Conservation (phyloP, 306 rosid species). For the Citrullus amarus region DNA sequence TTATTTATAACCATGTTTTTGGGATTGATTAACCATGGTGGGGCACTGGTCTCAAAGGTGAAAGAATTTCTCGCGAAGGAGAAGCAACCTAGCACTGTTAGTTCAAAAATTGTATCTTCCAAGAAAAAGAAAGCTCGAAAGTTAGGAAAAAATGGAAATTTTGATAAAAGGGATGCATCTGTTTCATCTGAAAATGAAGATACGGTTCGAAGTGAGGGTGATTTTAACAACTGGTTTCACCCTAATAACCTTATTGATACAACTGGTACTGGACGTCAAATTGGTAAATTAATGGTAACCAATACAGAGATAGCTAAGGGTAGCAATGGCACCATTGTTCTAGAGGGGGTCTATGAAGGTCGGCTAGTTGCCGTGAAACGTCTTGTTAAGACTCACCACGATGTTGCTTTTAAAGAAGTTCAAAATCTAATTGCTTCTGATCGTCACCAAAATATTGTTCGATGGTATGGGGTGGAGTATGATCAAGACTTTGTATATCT, state of each 20-base stretch:
- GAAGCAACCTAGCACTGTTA: slow-evolving; percentile 14
- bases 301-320: slow-evolving; percentile 74
- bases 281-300: slow-evolving; percentile 61
- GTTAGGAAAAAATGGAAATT: slow-evolving; percentile 19
- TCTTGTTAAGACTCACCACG: slow-evolving; percentile 66
- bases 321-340: slow-evolving; percentile 71
- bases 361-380: slow-evolving; percentile 80
- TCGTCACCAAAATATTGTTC: slow-evolving; percentile 51
- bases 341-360: slow-evolving; percentile 67
- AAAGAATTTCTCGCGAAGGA: slow-evolving; percentile 15
- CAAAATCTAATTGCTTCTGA: slow-evolving; percentile 74
- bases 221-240: slow-evolving; percentile 11
- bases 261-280: slow-evolving; percentile 20
- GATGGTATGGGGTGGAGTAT: slow-evolving; percentile 78
- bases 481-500: slow-evolving; percentile 78
- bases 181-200: slow-evolving; percentile 23
- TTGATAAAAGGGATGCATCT: slow-evolving; percentile 24
- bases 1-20: slow-evolving; percentile 18
- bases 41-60: slow-evolving; percentile 13
- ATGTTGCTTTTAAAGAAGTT: slow-evolving; percentile 63
- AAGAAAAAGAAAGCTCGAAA: slow-evolving; percentile 43
- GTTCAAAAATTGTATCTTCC: slow-evolving; percentile 26
- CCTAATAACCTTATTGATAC: slow-evolving; percentile 15
- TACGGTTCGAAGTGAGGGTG: slow-evolving; percentile 6
- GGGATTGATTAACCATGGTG: slow-evolving; percentile 13